A percentile compares a stretch with the other conserved stretches of the same genome.
These are phyloP conservation scores for Monosporozyma servazzii DNA, from an alignment of 805 yeast species.

Conservation along the genomic window DNA sequence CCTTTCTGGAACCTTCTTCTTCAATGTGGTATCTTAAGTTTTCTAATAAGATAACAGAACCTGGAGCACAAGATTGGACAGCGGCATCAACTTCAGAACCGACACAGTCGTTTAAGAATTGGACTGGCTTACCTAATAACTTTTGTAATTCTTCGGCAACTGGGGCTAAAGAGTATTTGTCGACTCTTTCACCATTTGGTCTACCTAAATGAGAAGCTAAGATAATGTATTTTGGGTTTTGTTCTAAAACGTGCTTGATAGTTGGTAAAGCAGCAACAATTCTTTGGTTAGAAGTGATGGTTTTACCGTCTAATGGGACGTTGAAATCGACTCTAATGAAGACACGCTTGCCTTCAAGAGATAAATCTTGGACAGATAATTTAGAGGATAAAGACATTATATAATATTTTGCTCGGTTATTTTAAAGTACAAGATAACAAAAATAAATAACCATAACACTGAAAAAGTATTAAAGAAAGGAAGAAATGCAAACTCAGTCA, in stretches of 20 bases:
- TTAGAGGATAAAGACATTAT: conserved; percentile 88
- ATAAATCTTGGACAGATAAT: conserved; percentile 85
- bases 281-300: conserved; percentile 98
- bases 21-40: conserved; percentile 98
- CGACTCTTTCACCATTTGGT: conserved; percentile 89
- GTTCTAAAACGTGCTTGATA: conserved; percentile 85
- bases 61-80: conserved; percentile 62
- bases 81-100: conserved; percentile 83
- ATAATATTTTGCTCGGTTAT: background rate
- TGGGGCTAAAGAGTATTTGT: conserved; percentile 87
- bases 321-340: conserved; percentile 97
- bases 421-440: background rate
- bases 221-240: conserved; percentile 83
- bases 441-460: background rate
- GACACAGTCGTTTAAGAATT: conserved; percentile 83
- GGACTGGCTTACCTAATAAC: conserved; percentile 64
- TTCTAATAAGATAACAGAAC: conserved; percentile 85
- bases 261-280: conserved; percentile 99
- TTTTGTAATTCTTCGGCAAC: conserved; percentile 82
- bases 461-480: background rate
- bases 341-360: conserved; percentile 85
- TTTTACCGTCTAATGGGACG: conserved; percentile 90
- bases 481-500: background rate
- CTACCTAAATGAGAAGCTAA: conserved; percentile 98
- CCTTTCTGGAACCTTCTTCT: conserved; percentile 89